Evolutionary conservation across 306 rosid genomes (phyloP), one percentile per base, ranked within the genome.

Genomic region (Vigna hirtella): DNA sequence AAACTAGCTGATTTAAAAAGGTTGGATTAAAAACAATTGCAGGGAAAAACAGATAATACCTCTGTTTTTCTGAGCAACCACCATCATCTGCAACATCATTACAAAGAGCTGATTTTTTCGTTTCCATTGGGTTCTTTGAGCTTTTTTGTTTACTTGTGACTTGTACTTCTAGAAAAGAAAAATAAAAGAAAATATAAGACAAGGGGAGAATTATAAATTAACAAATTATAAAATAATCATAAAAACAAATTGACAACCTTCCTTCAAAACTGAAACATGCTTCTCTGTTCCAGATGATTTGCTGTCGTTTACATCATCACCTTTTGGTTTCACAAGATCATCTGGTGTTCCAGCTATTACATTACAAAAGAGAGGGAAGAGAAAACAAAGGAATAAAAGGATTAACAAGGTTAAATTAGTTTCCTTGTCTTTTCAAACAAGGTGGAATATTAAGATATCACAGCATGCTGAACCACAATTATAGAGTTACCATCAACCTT

Each of bases 61-160:
- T 93, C 78, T 95, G 96, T 84, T 86, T 93, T 79, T 90, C 91
- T 17, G 97, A 95, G 79, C 90, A 57, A 70, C 95, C 96, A 43
- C 83, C 87, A 76, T 87, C 85, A 79, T 79, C 90, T 24, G 73
- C 89, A 50, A 81, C 66, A 83, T 86, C 89, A 77, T 75, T 79
- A 81, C 83, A 71, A 51, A 88, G 89, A 67, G 83, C 55, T 70
- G 86, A 58, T 67, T 93, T 91, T 84, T 78, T 85, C 42, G 71
- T 50, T 82, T 86, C 90, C 56, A 36, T 12, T 0, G 82, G 84
- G 67, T 91, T 91, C 83, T 72, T 89, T 81, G 89, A 79, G 68
- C 14, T 81, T 67, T 70, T 65, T 3, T 65, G 72, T 26, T 81
- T 73, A 81, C 40, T 70, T 72, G 62, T 58, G 76, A 51, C 79